Evolutionary conservation across 2,329 filamentous ascomycete species (phyloP), one percentile per base, ranked within the genome.

Genomic region (Pseudogymnoascus sp.): DNA sequence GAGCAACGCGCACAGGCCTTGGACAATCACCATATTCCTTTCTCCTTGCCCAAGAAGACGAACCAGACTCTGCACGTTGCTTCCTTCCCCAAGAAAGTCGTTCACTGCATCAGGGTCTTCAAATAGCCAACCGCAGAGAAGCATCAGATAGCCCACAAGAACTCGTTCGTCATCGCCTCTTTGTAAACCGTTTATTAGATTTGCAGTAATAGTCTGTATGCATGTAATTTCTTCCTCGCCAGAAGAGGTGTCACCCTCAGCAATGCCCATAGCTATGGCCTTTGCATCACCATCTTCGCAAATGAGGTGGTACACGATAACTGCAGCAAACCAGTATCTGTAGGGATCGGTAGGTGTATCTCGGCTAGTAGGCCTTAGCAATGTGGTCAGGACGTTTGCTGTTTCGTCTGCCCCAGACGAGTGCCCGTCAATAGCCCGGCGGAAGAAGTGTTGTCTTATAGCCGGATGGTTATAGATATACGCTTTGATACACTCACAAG

Each of bases 211-310:
- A 1, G 88, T 89, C 75, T 99, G 95, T 61, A 99, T 91, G 71
- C 91, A 92, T 0, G 93, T 97, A 11, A 99, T 89, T 11, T 97
- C 92, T 75, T 99, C 95, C 77, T 99, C 95, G 3, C 93, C 95
- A 69, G 83, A 90, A 36, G 89, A 87, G 21, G 90, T 90, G 74
- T 98, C 91, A 10, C 95, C 95, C 76, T 98, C 93, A 0, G 87
- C 91, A 19, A 99, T 87, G 21, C 83, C 83, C 83, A 96, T 91
- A 16, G 93, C 87, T 61, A 90, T 81, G 5, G 82, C 81, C 74
- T 98, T 98, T 1, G 90, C 90, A 68, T 90, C 85, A 3, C 85
- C 78, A 69, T 95, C 89, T 65, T 96, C 90, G 67, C 88, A 89
- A 16, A 98, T 77, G 10, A 99, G 80, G 71, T 98, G 93, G 69